Conservation (phyloP, 208 protist genomes). For the Giardia muris region DNA sequence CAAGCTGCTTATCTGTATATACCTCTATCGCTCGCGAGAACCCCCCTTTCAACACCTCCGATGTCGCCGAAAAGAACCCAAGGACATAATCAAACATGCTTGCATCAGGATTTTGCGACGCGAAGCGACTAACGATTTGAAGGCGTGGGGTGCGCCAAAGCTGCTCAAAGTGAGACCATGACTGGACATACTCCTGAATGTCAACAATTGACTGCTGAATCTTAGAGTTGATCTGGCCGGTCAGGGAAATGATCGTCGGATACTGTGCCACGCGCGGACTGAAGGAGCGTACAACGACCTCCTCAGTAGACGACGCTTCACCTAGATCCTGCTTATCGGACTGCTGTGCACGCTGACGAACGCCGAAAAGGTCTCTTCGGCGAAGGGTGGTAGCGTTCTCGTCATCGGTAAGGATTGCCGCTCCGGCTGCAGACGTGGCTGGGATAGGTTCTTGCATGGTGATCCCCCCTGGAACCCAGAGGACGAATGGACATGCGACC, state of each 20-base stretch:
- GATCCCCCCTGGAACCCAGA: neutral
- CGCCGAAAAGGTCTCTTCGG: neutral
- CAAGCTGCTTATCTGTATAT: neutral
- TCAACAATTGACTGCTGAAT: neutral
- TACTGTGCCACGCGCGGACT: neutral
- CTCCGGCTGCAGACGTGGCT: neutral
- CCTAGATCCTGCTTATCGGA: neutral
- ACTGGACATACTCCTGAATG: neutral
- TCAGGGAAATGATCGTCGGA: neutral
- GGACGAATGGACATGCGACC: neutral
- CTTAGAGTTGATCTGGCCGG: neutral
- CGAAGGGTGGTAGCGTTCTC: slow-evolving; percentile 9
- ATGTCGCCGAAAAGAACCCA: neutral
- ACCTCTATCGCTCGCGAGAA: neutral
- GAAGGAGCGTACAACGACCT: slow-evolving; percentile 1
- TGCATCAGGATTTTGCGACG: neutral
- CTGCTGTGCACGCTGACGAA: neutral
- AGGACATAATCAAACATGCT: neutral
- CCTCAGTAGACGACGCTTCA: neutral
- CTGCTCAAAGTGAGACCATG: neutral
- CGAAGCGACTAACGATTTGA: neutral
- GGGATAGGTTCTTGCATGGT: neutral
- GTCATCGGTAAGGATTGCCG: neutral
- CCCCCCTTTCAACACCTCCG: neutral
- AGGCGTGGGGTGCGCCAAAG: neutral